A percentile compares a stretch with the other conserved stretches of the same genome.
Conservation (phyloP, 202 grass and related monocot genomes). For the Tripidium arundinaceum region DNA sequence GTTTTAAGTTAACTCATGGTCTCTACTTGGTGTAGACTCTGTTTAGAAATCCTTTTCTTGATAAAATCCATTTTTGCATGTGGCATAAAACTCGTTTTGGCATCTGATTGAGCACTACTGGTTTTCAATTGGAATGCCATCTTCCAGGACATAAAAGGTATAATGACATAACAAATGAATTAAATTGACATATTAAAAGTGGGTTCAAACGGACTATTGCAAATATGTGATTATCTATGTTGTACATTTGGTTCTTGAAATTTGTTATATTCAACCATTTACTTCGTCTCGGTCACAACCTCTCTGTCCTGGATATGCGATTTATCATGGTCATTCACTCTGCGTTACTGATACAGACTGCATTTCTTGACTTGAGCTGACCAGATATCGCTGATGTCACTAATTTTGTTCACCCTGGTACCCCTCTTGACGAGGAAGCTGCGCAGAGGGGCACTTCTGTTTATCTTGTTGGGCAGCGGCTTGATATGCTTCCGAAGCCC, state of each 20-base stretch:
- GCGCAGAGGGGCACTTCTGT: constrained; percentile 87
- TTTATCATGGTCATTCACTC: background rate
- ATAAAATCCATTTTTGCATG: background rate
- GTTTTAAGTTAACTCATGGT: background rate
- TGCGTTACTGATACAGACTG: constrained; percentile 27
- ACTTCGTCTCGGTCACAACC: background rate
- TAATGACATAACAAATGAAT: background rate
- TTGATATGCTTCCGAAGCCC: constrained; percentile 99
- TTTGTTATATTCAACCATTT: constrained; percentile 3
- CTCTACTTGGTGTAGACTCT: background rate
- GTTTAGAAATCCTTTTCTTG: background rate
- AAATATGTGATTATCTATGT: background rate
- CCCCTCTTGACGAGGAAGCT: constrained; percentile 93
- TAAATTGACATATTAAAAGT: constrained; percentile 4
- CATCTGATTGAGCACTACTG: background rate
- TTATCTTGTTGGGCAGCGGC: constrained; percentile 96
- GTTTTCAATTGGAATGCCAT: constrained; percentile 1
- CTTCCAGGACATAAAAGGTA: background rate
- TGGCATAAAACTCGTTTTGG: background rate
- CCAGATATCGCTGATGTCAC: constrained; percentile 98
- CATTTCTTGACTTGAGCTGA: constrained; percentile 37
- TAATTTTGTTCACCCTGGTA: constrained; percentile 91
- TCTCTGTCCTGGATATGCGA: background rate
- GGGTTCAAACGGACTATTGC: background rate
- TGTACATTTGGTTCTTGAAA: constrained; percentile 19